Evolutionary conservation across 139 green algal species (phyloP).

Genomic region (Chlamydomonas schloesseri): DNA sequence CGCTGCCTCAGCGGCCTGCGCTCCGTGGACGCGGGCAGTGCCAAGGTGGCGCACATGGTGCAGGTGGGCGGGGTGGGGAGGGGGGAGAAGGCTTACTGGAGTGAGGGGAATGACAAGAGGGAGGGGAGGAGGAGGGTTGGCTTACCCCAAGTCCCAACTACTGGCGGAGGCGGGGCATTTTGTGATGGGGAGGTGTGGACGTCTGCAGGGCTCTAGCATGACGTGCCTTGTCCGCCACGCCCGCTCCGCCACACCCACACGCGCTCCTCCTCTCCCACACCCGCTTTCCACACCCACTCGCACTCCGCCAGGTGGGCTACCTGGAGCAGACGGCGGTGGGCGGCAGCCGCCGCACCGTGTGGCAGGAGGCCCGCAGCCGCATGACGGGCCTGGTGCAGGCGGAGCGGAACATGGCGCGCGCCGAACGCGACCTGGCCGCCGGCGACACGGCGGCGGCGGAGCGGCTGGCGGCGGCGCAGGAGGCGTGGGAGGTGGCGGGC

Average conservation of each 20-base stretch:
- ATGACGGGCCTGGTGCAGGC: conserved; percentile 66
- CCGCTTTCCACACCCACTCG: neutral
- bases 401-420: conserved; percentile 53
- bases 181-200: no score
- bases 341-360: conserved; percentile 66
- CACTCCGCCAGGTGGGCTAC: conserved; percentile 63
- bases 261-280: neutral
- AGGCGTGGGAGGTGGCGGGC: conserved; percentile 44
- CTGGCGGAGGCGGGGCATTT: no score
- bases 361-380: conserved; percentile 69
- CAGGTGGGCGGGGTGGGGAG: neutral
- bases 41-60: neutral
- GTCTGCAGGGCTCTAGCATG: no score
- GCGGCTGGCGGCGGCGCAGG: conserved; percentile 42
- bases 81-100: neutral
- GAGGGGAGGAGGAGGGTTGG: neutral
- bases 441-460: conserved; percentile 42
- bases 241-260: neutral
- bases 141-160: no score
- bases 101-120: neutral
- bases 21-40: conserved; percentile 10
- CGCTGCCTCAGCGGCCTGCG: conserved; percentile 46
- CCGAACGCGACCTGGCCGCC: conserved; percentile 35
- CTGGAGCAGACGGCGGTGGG: conserved; percentile 77
- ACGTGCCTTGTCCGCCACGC: neutral